phyloP scores from a whole-genome alignment of 108 stramenopile species.

The Schizochytrium sp. region DNA sequence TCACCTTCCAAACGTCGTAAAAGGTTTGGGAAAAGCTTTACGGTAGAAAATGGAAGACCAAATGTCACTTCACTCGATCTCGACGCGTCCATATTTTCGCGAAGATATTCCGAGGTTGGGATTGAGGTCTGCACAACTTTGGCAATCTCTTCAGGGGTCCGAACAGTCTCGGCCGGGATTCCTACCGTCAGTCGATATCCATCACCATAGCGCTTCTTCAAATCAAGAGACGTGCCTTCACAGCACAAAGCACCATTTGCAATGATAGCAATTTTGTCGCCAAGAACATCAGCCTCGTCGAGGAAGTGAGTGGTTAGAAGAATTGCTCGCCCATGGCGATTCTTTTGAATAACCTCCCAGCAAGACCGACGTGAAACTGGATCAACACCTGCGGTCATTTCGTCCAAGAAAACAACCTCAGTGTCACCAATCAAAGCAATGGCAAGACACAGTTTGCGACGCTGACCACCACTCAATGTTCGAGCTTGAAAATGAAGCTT shows the following conservation, averaged over 20 bases:
- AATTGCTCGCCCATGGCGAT: slow-evolving; percentile 78
- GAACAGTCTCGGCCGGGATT: not conserved
- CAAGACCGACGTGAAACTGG: slow-evolving; percentile 79
- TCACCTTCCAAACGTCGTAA: not conserved
- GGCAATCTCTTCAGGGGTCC: not conserved
- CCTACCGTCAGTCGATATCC: slow-evolving; percentile 74
- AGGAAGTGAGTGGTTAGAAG: slow-evolving; percentile 81
- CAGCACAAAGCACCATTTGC: slow-evolving; percentile 76
- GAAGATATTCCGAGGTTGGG: not conserved
- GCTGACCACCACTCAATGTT: slow-evolving; percentile 87
- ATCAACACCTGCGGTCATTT: slow-evolving; percentile 81
- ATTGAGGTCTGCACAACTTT: not conserved
- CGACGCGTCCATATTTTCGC: no score
- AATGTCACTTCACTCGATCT: not conserved
- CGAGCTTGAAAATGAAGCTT: slow-evolving; percentile 68
- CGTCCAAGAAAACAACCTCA: slow-evolving; percentile 84
- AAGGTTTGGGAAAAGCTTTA: slow-evolving; percentile 15
- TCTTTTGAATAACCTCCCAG: slow-evolving; percentile 86
- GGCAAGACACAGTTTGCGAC: slow-evolving; percentile 88
- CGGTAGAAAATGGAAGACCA: slow-evolving; percentile 49
- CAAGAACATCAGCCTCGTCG: slow-evolving; percentile 81
- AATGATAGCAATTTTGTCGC: slow-evolving; percentile 82
- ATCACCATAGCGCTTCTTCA: slow-evolving; percentile 81
- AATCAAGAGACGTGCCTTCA: slow-evolving; percentile 79
- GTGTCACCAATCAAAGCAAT: slow-evolving; percentile 87